A percentile compares a stretch with the other conserved stretches of the same genome.
Evolutionary conservation across 805 yeast genomes (phyloP).

Genomic region (Jamesozyma rosinii): DNA sequence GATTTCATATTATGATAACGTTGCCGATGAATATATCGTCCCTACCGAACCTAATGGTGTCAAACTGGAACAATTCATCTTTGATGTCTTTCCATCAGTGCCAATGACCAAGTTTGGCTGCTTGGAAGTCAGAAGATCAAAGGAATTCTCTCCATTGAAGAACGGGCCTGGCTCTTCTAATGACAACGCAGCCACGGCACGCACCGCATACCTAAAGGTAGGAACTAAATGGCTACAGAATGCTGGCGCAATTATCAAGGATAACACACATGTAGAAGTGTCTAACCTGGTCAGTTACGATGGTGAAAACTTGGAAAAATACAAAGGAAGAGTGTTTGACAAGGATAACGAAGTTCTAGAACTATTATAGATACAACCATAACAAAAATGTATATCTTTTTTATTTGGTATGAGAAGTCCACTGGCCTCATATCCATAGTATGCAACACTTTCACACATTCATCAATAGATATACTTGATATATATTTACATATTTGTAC

Average conservation of each 20-base stretch:
- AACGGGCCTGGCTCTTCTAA: slow-evolving; percentile 75
- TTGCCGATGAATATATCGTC: slow-evolving; percentile 34
- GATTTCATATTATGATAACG: slow-evolving; percentile 50
- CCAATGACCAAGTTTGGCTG: slow-evolving; percentile 70
- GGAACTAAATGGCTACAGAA: slow-evolving; percentile 64
- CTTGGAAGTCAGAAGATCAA: slow-evolving; percentile 75
- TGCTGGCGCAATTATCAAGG: slow-evolving; percentile 56
- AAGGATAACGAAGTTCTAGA: slow-evolving; percentile 22
- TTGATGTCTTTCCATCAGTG: slow-evolving; percentile 85
- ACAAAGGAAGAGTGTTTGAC: slow-evolving; percentile 38
- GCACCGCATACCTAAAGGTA: slow-evolving; percentile 51
- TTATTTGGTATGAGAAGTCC: too few species aligned
- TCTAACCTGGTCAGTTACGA: slow-evolving; percentile 63
- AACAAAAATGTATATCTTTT: neutral
- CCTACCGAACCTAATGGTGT: slow-evolving; percentile 86
- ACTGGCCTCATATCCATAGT: too few species aligned
- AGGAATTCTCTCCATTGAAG: slow-evolving; percentile 90
- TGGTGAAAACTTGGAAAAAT: slow-evolving; percentile 60
- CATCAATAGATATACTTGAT: neutral
- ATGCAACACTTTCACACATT: too few species aligned
- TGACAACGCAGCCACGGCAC: slow-evolving; percentile 81
- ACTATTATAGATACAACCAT: neutral
- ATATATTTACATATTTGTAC: neutral
- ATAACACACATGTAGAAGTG: slow-evolving; percentile 58
- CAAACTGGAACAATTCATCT: slow-evolving; percentile 91